A percentile compares a stretch with the other conserved stretches of the same genome.
Conservation (phyloP, 108 stramenopile genomes). For the Mayamaea pseudoterrestris region DNA sequence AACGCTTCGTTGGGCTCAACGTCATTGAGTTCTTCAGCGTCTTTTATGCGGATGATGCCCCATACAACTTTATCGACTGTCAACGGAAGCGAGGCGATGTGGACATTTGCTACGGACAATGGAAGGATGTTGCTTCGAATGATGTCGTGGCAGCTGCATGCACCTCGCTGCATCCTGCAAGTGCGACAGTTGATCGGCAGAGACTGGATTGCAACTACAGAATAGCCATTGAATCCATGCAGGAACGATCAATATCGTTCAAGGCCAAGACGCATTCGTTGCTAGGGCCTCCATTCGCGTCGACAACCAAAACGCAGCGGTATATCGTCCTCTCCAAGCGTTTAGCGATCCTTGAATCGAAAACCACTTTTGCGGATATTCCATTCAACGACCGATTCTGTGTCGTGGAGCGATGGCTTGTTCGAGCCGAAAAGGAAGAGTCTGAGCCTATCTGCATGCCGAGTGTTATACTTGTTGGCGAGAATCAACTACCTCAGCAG, state of each 20-base stretch:
- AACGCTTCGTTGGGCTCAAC: conserved; percentile 43
- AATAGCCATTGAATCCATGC: background rate
- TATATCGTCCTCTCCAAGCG: conserved; percentile 31
- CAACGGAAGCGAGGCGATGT: conserved; percentile 57
- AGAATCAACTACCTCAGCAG: too few species aligned
- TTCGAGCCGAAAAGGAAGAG: conserved; percentile 24
- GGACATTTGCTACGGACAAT: conserved; percentile 51
- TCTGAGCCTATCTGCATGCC: too few species aligned
- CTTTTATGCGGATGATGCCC: conserved; percentile 70
- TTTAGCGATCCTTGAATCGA: conserved; percentile 50
- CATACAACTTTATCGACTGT: conserved; percentile 61
- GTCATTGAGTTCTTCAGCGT: conserved; percentile 59
- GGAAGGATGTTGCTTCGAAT: conserved; percentile 22
- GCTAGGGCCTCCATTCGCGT: conserved; percentile 70
- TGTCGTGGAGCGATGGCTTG: conserved; percentile 64
- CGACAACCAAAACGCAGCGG: conserved; percentile 59
- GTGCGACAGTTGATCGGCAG: background rate
- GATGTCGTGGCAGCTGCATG: background rate
- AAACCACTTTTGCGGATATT: conserved; percentile 53
- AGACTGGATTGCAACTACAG: conserved; percentile 1
- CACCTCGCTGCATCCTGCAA: conserved; percentile 2
- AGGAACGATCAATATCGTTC: conserved; percentile 39
- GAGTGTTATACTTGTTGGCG: too few species aligned
- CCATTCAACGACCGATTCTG: conserved; percentile 65
- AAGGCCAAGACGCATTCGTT: conserved; percentile 57